A percentile compares a stretch with the other conserved stretches of the same genome.
Conservation (phyloP, 768 basidiomycete genomes). For the Chiua virens region DNA sequence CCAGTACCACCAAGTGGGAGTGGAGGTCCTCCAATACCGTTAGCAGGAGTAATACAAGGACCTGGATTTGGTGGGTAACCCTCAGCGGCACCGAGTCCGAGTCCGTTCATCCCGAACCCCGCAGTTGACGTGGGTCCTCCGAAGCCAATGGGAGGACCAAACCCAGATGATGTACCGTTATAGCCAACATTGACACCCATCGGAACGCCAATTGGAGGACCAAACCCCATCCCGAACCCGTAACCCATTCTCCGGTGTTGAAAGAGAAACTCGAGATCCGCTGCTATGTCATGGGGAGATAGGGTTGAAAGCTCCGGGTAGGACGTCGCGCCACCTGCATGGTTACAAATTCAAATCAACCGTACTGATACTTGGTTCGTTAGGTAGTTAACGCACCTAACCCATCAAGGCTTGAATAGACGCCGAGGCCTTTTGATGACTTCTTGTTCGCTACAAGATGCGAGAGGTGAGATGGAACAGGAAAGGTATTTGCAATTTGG, state of each 20-base stretch:
- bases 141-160: slow-evolving; percentile 18
- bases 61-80: slow-evolving; percentile 15
- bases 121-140: slow-evolving; percentile 12
- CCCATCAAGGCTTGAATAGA: slow-evolving; percentile 21
- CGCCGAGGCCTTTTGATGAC: slow-evolving; percentile 17
- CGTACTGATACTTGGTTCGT: slow-evolving; percentile 4
- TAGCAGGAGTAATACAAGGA: slow-evolving; percentile 10
- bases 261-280: slow-evolving; percentile 55
- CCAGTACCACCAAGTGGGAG: slow-evolving; percentile 10
- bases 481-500: slow-evolving; percentile 62
- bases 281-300: slow-evolving; percentile 45
- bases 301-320: slow-evolving; percentile 40
- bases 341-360: slow-evolving; percentile 22
- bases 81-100: slow-evolving; percentile 18
- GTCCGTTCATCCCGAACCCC: slow-evolving; percentile 23
- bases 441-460: slow-evolving; percentile 22
- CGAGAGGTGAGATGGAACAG: slow-evolving; percentile 38
- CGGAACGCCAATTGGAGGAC: slow-evolving; percentile 21
- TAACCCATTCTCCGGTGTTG: slow-evolving; percentile 37
- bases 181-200: slow-evolving; percentile 18
- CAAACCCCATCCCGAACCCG: slow-evolving; percentile 27
- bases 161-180: slow-evolving; percentile 13
- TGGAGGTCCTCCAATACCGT: slow-evolving; percentile 4
- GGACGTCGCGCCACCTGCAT: slow-evolving; percentile 43
- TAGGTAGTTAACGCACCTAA: slow-evolving; percentile 8